A percentile compares a stretch with the other conserved stretches of the same genome.
Evolutionary conservation across 768 basidiomycete species (phyloP).

Genomic region (Lyophyllum decastes): DNA sequence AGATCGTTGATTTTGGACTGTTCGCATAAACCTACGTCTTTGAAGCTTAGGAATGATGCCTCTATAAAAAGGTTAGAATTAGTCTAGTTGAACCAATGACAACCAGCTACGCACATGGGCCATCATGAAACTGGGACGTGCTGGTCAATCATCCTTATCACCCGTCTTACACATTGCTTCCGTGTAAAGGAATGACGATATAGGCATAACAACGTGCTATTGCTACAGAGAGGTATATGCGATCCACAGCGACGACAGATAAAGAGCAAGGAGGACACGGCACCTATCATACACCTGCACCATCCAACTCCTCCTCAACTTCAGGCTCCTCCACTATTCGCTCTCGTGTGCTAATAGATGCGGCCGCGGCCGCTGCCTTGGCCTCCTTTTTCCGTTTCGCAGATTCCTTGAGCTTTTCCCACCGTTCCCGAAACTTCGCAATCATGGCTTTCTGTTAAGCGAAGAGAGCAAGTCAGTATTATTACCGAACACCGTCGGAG

Average conservation of each 20-base stretch:
- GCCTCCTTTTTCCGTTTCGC: constrained; percentile 85
- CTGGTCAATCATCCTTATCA: neutral
- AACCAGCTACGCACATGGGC: neutral
- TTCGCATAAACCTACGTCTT: constrained; percentile 51
- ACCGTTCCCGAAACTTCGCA: constrained; percentile 78
- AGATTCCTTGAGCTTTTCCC: constrained; percentile 89
- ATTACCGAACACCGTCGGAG: neutral
- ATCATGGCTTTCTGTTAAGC: constrained; percentile 75
- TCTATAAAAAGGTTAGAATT: neutral
- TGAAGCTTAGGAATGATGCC: neutral
- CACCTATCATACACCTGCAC: constrained; percentile 22
- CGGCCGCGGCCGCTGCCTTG: constrained; percentile 51
- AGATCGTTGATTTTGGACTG: constrained; percentile 66
- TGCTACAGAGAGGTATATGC: constrained; percentile 10
- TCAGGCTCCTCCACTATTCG: constrained; percentile 77
- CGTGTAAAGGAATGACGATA: neutral
- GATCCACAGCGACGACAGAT: neutral
- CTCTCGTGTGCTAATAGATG: constrained; percentile 53
- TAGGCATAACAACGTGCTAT: constrained; percentile 3
- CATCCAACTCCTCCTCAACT: constrained; percentile 50
- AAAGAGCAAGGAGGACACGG: neutral
- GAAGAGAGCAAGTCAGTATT: constrained; percentile 15
- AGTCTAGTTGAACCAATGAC: neutral
- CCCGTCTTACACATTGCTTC: neutral
- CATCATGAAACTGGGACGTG: neutral